Evolutionary conservation across 2,329 filamentous ascomycete genomes (phyloP), one percentile per base, ranked within the genome.

Genomic region (Phialophora macrospora): DNA sequence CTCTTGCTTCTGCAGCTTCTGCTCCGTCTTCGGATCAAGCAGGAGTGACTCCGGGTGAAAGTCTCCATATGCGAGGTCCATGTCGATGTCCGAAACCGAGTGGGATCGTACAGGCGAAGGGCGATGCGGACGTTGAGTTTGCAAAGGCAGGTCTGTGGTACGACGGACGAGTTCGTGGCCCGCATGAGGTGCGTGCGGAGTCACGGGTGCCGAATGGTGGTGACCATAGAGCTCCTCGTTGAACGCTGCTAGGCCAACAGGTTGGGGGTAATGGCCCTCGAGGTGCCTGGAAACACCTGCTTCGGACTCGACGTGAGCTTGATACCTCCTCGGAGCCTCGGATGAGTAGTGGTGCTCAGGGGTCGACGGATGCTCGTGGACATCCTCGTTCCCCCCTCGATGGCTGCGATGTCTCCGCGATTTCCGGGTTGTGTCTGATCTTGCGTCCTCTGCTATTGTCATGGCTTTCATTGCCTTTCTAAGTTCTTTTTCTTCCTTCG

Each of bases 61-160:
- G 60, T 91, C 88, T 66, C 94, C 94, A 73, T 97, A 98, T 7
- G 94, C 94, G 7, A 98, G 83, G 75, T 97, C 85, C 91, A 96
- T 93, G 74, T 97, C 94, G 72, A 97, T 52, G 14, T 71, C 71
- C 1, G 72, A 69, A 14, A 66, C 60, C 6, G 72, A 73, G 22
- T 69, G 62, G 8, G 72, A 70, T 20, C 71, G 68, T 5, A 59
- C 52, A 26, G 64, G 62, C 17, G 62, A 38, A 20, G 57, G 68
- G 6, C 67, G 68, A 55, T 66, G 64, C 41, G 58, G 49, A 14
- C 41, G 61, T 28, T 51, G 41, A 6, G 58, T 38, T 4, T 59
- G 57, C 24, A 72, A n/a, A 24, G 71, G 64, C 4, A 71, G 58
- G 46, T 73, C 70, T 24, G 72, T 74, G 26, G 64, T 65, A 26